A percentile compares a stretch with the other conserved stretches of the same genome.
Evolutionary conservation across 805 yeast species (phyloP).

Genomic region (Lipomyces sp.): DNA sequence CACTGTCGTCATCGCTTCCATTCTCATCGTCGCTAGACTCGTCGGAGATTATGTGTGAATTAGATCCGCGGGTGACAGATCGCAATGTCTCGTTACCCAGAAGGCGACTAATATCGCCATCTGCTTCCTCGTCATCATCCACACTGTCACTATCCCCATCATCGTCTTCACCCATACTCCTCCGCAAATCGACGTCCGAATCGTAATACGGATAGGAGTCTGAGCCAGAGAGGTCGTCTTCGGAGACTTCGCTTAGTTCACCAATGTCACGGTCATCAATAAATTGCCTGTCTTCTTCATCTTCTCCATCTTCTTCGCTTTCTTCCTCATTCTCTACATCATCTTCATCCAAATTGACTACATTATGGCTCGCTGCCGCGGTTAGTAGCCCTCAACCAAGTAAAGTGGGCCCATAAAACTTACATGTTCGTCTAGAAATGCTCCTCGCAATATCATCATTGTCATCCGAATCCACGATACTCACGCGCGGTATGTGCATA

Average conservation of each 20-base stretch:
- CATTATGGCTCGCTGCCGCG: not conserved
- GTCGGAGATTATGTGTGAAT: not conserved
- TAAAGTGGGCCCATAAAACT: not conserved
- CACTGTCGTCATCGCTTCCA: not conserved
- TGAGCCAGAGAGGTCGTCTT: not conserved
- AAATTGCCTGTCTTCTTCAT: conserved; percentile 18
- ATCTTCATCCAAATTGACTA: conserved; percentile 6
- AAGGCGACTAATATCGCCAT: not conserved
- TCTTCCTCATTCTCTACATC: conserved; percentile 3
- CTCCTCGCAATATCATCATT: not conserved
- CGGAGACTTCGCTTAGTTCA: conserved; percentile 5
- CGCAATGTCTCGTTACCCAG: not conserved
- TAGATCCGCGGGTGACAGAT: not conserved
- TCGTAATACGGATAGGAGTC: not conserved
- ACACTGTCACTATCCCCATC: conserved; percentile 7
- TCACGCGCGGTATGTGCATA: not conserved
- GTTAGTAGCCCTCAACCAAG: not conserved
- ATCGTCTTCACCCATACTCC: conserved; percentile 9
- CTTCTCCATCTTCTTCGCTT: not conserved
- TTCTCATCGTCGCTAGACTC: not conserved
- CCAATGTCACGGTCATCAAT: conserved; percentile 17
- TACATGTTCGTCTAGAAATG: not conserved
- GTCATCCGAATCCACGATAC: not conserved
- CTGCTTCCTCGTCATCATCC: conserved; percentile 11
- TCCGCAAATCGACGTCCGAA: conserved; percentile 1